Conservation (phyloP, 352 stramenopile genomes). For the Phytophthora europaea region DNA sequence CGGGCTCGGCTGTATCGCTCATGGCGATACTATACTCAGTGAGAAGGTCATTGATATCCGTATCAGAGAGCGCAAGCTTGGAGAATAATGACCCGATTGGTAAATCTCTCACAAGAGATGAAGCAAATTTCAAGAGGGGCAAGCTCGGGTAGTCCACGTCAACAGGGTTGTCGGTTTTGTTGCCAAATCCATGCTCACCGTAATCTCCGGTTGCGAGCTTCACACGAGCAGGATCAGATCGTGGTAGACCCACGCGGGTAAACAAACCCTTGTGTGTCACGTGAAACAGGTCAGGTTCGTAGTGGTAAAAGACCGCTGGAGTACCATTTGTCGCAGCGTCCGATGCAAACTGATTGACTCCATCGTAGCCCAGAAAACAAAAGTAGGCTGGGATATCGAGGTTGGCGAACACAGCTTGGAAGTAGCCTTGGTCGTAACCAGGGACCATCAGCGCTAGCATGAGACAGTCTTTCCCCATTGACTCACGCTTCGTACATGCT, state of each 20-base stretch:
- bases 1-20: conserved; percentile 12
- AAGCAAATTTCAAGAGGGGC: conserved; percentile 47
- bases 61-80: conserved; percentile 44
- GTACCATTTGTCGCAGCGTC: conserved; percentile 28
- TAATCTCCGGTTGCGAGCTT: conserved; percentile 39
- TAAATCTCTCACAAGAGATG: conserved; percentile 30
- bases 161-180: conserved; percentile 53
- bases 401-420: conserved; percentile 59
- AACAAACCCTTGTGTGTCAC: conserved; percentile 46
- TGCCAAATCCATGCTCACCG: conserved; percentile 58
- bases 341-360: conserved; percentile 41
- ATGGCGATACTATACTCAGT: conserved; percentile 27
- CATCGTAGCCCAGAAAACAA: conserved; percentile 62
- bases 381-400: conserved; percentile 64
- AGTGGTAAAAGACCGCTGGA: conserved; percentile 64
- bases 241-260: conserved; percentile 48
- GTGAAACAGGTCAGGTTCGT: conserved; percentile 61
- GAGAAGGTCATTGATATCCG: conserved; percentile 52
- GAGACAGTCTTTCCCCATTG: conserved; percentile 37
- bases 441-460: conserved; percentile 55
- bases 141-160: conserved; percentile 53
- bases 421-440: conserved; percentile 55
- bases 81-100: conserved; percentile 37
- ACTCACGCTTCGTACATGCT: conserved; percentile 52
- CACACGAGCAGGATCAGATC: conserved; percentile 38